Evolutionary conservation across 768 basidiomycete genomes (phyloP).

Genomic region (Sistotremastrum niveocremeum): DNA sequence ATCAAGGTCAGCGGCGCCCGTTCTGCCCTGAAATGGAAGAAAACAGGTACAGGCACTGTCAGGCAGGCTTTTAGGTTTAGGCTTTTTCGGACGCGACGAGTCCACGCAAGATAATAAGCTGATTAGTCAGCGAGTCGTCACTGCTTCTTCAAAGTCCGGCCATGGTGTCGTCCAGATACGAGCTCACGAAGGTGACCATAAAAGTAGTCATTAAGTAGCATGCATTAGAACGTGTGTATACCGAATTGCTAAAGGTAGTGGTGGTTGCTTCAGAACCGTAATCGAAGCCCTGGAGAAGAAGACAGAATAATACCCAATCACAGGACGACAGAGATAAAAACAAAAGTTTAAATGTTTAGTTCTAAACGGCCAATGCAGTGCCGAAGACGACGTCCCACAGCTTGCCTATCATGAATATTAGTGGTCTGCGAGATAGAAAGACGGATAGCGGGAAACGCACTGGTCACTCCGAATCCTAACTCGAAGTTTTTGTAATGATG

Average conservation of each 20-base stretch:
- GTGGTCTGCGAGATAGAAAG: not conserved
- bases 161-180: not conserved
- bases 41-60: too few species aligned
- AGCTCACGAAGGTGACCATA: not conserved
- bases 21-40: too few species aligned
- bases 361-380: slow-evolving; percentile 56
- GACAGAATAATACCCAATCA: not conserved
- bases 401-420: slow-evolving; percentile 40
- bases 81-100: too few species aligned
- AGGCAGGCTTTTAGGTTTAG: too few species aligned
- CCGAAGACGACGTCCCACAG: slow-evolving; percentile 91
- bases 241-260: too few species aligned
- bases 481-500: slow-evolving; percentile 99
- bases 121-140: too few species aligned
- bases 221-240: too few species aligned
- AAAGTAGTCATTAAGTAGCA: not conserved
- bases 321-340: not conserved
- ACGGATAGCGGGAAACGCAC: slow-evolving; percentile 26
- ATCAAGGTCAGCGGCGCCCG: too few species aligned
- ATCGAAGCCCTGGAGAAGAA: too few species aligned
- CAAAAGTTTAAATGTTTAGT: not conserved
- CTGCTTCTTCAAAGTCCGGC: too few species aligned
- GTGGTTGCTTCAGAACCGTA: too few species aligned
- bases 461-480: slow-evolving; percentile 93
- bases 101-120: too few species aligned